A percentile compares a stretch with the other conserved stretches of the same genome.
These are phyloP conservation scores for Bruguiera gymnorhiza DNA, from an alignment of 345 rosid genomes.

Conservation along the genomic window DNA sequence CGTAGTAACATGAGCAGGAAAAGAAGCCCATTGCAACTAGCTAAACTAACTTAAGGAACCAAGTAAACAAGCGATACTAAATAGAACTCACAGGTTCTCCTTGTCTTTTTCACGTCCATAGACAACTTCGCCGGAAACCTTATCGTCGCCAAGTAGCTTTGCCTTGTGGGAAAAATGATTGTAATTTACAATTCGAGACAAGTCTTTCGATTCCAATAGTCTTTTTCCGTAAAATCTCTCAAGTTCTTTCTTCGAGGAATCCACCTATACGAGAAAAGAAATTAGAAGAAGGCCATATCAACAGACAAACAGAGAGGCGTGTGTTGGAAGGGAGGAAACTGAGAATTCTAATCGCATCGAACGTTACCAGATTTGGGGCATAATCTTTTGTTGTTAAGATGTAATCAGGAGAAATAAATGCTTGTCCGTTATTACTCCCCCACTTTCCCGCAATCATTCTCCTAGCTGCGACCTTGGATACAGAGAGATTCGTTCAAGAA, in stretches of 20 bases:
- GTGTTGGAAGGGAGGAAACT: background rate
- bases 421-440: constrained; percentile 90
- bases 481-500: constrained; percentile 15
- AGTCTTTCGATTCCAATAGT: constrained; percentile 71
- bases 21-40: background rate
- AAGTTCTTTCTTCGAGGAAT: constrained; percentile 51
- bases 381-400: constrained; percentile 63
- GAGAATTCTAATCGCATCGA: constrained; percentile 9
- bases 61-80: background rate
- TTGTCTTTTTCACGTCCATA: constrained; percentile 71
- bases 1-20: constrained; percentile 5
- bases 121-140: constrained; percentile 73
- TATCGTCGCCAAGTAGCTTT: constrained; percentile 76
- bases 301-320: background rate
- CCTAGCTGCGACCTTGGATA: constrained; percentile 58
- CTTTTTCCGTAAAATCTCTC: constrained; percentile 73
- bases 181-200: constrained; percentile 74
- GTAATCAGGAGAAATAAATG: constrained; percentile 86
- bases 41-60: constrained; percentile 3
- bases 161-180: constrained; percentile 70
- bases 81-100: constrained; percentile 60
- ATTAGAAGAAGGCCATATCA: constrained; percentile 15
- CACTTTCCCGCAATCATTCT: constrained; percentile 86
- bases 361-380: constrained; percentile 71
- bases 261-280: constrained; percentile 46